These are phyloP conservation scores for Zymoseptoria pseudotritici DNA, from an alignment of 2,329 filamentous ascomycete genomes.

Conservation along the genomic window DNA sequence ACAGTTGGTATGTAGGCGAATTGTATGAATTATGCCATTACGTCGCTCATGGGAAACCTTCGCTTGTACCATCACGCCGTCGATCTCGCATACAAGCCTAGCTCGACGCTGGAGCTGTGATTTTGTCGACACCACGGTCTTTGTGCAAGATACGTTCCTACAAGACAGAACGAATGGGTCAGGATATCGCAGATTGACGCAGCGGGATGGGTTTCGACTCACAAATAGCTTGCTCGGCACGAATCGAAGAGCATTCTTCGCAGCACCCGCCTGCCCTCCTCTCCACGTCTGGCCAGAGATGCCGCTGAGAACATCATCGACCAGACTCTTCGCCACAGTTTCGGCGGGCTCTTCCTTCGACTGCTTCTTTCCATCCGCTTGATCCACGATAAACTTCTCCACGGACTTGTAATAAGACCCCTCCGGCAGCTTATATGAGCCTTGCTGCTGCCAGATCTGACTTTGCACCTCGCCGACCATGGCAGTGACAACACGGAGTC, in stretches of 20 bases:
- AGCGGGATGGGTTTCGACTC: neutral
- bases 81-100: neutral
- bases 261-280: neutral
- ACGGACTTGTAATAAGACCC: neutral
- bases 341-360: neutral
- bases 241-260: neutral
- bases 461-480: neutral
- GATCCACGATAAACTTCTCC: neutral
- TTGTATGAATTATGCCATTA: neutral
- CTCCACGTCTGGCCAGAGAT: neutral
- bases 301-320: neutral
- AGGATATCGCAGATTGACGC: neutral
- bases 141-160: neutral
- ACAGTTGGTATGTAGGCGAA: neutral
- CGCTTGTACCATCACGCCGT: neutral
- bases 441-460: neutral
- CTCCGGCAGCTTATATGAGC: neutral
- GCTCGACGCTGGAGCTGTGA: neutral
- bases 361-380: neutral
- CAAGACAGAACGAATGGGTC: neutral
- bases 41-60: neutral
- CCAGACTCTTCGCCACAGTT: neutral
- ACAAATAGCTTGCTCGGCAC: neutral
- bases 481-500: conserved; percentile 11
- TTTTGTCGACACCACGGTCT: neutral